Conservation (phyloP, 192 early-diverging fungal genomes). For the Linnemannia schmuckeri region DNA sequence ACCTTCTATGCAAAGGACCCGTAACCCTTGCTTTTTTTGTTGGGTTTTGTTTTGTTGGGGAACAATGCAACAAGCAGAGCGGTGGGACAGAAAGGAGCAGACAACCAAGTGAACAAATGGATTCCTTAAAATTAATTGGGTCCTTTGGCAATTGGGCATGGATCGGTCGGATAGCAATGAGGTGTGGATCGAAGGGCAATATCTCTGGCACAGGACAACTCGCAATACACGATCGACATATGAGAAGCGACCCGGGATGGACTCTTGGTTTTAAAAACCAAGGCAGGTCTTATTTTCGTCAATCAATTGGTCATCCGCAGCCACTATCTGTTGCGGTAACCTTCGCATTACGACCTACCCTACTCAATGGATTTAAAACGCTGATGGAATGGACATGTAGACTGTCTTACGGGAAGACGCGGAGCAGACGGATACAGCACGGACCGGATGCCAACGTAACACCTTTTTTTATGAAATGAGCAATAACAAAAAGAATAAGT, state of each 20-base stretch:
- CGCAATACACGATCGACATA: neutral
- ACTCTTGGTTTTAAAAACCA: neutral
- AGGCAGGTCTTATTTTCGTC: neutral
- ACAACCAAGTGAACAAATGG: neutral
- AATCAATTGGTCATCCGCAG: neutral
- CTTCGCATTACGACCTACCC: neutral
- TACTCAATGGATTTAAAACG: neutral
- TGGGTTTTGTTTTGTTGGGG: conserved; percentile 5
- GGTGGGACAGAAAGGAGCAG: neutral
- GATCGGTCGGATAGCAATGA: neutral
- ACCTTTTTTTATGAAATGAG: neutral
- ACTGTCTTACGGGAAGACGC: neutral
- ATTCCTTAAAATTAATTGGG: neutral
- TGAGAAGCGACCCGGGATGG: neutral
- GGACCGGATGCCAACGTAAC: neutral
- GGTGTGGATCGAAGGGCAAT: neutral
- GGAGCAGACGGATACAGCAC: conserved; percentile 8
- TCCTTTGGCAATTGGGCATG: neutral
- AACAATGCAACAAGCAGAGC: neutral
- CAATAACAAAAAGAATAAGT: neutral
- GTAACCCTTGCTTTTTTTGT: neutral
- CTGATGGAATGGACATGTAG: neutral
- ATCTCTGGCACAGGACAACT: neutral
- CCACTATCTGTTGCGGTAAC: neutral
- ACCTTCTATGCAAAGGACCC: neutral